These are phyloP conservation scores for Pestalotiopsis sp. DNA, from an alignment of 2,329 filamentous ascomycete species.

Conservation along the genomic window DNA sequence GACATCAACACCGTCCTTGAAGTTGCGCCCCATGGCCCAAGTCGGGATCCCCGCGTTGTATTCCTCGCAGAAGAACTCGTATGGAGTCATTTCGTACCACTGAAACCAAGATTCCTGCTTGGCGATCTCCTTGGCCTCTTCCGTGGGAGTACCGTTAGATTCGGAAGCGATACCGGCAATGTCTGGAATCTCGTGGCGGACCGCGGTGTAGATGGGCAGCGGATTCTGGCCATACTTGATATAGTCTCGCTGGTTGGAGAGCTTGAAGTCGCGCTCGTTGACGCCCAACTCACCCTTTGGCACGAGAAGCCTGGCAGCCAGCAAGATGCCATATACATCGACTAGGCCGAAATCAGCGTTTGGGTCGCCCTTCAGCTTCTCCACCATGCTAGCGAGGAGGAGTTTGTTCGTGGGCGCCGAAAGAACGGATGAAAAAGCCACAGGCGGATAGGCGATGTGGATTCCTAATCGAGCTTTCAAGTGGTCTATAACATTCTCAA, in stretches of 20 bases:
- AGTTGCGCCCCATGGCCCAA: slow-evolving; percentile 87
- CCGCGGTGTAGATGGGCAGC: slow-evolving; percentile 92
- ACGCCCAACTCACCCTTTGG: slow-evolving; percentile 82
- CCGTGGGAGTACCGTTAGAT: slow-evolving; percentile 35
- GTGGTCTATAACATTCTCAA: slow-evolving; percentile 76
- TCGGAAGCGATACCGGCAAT: slow-evolving; percentile 45
- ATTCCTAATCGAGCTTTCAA: slow-evolving; percentile 82
- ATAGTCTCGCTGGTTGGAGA: slow-evolving; percentile 82
- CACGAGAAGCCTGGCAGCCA: slow-evolving; percentile 83
- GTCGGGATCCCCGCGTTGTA: slow-evolving; percentile 89
- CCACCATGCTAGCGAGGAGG: slow-evolving; percentile 82
- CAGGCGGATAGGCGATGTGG: slow-evolving; percentile 91
- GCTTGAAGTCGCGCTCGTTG: slow-evolving; percentile 78
- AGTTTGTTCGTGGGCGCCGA: slow-evolving; percentile 92
- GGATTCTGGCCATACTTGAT: slow-evolving; percentile 79
- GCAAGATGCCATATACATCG: slow-evolving; percentile 85
- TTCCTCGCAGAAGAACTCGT: slow-evolving; percentile 95
- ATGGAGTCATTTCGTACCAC: slow-evolving; percentile 95
- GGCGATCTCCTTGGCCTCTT: slow-evolving; percentile 53
- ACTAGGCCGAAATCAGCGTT: slow-evolving; percentile 85
- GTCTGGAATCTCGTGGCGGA: slow-evolving; percentile 90
- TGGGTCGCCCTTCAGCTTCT: slow-evolving; percentile 84
- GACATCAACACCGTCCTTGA: slow-evolving; percentile 70
- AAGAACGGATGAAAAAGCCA: slow-evolving; percentile 78
- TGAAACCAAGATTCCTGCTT: slow-evolving; percentile 87